phyloP scores from a whole-genome alignment of 768 basidiomycete species.

The Pholiota conissans region DNA sequence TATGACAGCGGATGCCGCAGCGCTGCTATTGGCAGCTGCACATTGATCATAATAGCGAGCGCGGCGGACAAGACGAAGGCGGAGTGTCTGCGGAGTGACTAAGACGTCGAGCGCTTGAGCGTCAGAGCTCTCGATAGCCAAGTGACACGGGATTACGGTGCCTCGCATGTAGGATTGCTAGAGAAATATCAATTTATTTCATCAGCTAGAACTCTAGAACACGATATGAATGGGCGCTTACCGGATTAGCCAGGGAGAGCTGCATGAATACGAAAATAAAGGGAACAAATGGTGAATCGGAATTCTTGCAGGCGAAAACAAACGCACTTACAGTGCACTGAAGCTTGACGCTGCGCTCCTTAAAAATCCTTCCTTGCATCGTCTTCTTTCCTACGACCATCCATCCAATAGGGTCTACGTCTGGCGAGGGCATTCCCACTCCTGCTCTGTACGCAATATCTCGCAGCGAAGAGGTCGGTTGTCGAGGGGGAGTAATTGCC shows the following conservation, averaged over 20 bases:
- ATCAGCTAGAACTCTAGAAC: too few species aligned
- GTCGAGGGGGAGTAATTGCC: slow-evolving; percentile 25
- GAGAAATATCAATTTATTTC: too few species aligned
- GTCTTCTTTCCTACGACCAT: slow-evolving; percentile 18
- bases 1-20: not conserved
- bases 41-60: slow-evolving; percentile 25
- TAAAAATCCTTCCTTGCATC: slow-evolving; percentile 22
- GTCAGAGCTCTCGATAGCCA: slow-evolving; percentile 29
- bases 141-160: slow-evolving; percentile 35
- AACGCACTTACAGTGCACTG: slow-evolving; percentile 26
- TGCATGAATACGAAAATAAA: slow-evolving; percentile 8
- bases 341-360: slow-evolving; percentile 23
- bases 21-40: not conserved
- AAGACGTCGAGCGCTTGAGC: slow-evolving; percentile 30
- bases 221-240: slow-evolving; percentile 17
- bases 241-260: slow-evolving; percentile 37
- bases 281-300: not conserved
- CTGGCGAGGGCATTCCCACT: slow-evolving; percentile 29
- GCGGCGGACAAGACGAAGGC: slow-evolving; percentile 27
- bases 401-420: slow-evolving; percentile 38
- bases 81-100: slow-evolving; percentile 23
- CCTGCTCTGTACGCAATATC: slow-evolving; percentile 33
- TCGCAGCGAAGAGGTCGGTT: slow-evolving; percentile 28
- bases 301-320: not conserved
- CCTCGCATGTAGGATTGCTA: slow-evolving; percentile 40